Evolutionary conservation across 2,329 filamentous ascomycete species (phyloP).

Genomic region (Aspergillus sp.): DNA sequence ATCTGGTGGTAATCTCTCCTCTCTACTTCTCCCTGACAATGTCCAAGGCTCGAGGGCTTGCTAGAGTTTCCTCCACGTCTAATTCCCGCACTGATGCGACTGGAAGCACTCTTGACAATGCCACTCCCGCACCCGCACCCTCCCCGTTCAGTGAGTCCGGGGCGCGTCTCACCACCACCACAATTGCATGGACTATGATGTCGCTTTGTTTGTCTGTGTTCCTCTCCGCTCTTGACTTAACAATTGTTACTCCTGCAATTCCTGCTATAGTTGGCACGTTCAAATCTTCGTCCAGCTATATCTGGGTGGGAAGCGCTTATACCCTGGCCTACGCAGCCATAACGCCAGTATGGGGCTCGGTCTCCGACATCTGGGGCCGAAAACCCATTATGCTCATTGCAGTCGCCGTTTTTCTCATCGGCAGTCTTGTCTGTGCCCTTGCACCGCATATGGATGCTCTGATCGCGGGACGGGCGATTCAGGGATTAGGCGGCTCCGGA

Average conservation of each 20-base stretch:
- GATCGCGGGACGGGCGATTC: constrained; percentile 54
- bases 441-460: constrained; percentile 52
- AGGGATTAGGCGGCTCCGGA: constrained; percentile 57
- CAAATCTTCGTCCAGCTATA: constrained; percentile 52
- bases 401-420: constrained; percentile 50
- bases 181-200: neutral
- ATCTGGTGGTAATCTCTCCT: too few species aligned
- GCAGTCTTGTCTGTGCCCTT: constrained; percentile 52
- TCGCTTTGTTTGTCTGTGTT: constrained; percentile 8
- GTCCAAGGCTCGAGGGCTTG: too few species aligned
- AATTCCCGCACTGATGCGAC: too few species aligned
- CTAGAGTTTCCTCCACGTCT: too few species aligned
- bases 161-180: neutral
- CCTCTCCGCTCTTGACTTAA: constrained; percentile 32
- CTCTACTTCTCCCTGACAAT: too few species aligned
- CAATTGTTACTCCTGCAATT: constrained; percentile 60
- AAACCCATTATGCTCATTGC: constrained; percentile 48
- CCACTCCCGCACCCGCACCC: too few species aligned
- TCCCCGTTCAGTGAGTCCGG: too few species aligned
- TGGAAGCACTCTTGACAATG: too few species aligned
- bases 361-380: constrained; percentile 61
- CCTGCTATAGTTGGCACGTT: constrained; percentile 58
- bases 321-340: constrained; percentile 51
- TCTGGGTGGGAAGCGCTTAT: constrained; percentile 58
- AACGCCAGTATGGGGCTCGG: constrained; percentile 25